Percentiles rank a stretch among this genome's conserved stretches.
phyloP scores from a whole-genome alignment of 345 rosid species.

The Rhizophora apiculata region DNA sequence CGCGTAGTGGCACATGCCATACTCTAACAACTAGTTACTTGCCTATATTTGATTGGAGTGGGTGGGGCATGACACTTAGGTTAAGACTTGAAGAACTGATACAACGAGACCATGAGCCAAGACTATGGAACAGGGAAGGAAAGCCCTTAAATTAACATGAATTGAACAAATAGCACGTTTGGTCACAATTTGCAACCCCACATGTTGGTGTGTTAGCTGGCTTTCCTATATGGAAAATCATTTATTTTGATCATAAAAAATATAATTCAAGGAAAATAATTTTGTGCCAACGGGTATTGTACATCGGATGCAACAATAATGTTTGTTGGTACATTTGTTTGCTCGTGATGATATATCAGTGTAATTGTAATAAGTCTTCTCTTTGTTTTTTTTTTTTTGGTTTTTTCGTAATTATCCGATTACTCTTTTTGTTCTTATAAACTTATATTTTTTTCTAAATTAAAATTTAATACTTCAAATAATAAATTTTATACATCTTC shows the following conservation, averaged over 20 bases:
- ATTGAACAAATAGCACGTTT: background rate
- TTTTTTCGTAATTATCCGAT: too few species aligned
- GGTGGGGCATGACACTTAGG: background rate
- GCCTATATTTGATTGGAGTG: background rate
- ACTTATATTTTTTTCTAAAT: background rate
- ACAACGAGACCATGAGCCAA: background rate
- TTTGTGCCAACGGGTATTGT: background rate
- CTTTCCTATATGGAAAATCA: background rate
- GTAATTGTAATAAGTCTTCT: too few species aligned
- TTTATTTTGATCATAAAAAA: background rate
- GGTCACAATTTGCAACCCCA: slow-evolving; percentile 14
- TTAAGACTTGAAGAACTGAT: background rate
- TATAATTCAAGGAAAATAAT: background rate
- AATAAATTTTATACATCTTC: background rate
- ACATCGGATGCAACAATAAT: too few species aligned
- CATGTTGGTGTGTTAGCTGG: slow-evolving; percentile 9
- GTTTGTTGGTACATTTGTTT: too few species aligned
- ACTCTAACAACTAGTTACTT: background rate
- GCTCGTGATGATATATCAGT: too few species aligned
- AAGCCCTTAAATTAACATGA: background rate
- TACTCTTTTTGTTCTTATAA: too few species aligned
- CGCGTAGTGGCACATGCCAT: background rate
- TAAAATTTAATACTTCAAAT: background rate
- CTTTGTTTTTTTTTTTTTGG: too few species aligned
- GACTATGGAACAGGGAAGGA: background rate